Evolutionary conservation across 78 protist species (phyloP).

Genomic region (Protostelium mycophagum): DNA sequence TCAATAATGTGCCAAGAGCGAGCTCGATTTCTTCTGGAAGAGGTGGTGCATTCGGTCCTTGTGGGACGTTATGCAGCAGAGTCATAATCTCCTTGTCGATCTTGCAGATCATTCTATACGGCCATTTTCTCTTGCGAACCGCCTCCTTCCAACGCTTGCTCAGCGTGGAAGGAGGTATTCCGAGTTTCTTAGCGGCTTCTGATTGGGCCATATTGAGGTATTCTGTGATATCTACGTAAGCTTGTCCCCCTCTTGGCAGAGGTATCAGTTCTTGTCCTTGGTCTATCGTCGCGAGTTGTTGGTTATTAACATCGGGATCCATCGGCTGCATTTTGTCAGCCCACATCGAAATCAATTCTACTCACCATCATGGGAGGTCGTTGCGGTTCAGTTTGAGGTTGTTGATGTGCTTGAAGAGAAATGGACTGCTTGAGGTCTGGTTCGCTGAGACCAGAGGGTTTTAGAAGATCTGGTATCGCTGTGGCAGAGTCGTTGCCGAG

Average conservation of each 20-base stretch:
- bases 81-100: constrained; percentile 69
- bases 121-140: constrained; percentile 66
- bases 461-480: background rate
- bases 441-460: background rate
- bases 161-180: constrained; percentile 68
- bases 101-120: constrained; percentile 51
- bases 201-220: constrained; percentile 54
- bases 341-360: background rate
- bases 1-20: constrained; percentile 10
- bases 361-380: background rate
- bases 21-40: constrained; percentile 21
- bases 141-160: constrained; percentile 77
- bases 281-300: background rate
- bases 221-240: constrained; percentile 66
- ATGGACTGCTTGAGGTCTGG: background rate
- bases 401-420: background rate
- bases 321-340: background rate
- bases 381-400: background rate
- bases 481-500: background rate
- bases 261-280: background rate
- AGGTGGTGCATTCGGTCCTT: constrained; percentile 12
- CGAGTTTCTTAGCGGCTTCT: constrained; percentile 60
- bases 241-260: background rate
- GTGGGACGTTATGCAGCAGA: constrained; percentile 59
- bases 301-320: background rate